These are phyloP conservation scores for Fraxinus americana DNA, from an alignment of 257 asterid species.

Conservation along the genomic window DNA sequence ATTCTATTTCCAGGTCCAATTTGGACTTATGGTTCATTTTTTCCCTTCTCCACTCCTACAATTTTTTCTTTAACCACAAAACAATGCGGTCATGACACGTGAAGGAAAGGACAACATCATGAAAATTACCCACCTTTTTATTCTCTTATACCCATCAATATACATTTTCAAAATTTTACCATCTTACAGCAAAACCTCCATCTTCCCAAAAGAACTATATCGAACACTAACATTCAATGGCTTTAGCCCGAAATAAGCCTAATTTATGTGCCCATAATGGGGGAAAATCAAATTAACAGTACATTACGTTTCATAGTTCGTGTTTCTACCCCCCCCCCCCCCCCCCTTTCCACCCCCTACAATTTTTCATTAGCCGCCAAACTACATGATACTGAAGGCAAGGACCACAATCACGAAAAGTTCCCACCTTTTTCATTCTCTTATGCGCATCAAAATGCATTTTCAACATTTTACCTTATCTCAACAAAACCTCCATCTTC, in stretches of 20 bases:
- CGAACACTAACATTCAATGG: neutral
- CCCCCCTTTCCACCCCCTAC: slow-evolving; percentile 4
- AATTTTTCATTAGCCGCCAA: too few species aligned
- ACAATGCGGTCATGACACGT: neutral
- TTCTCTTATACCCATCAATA: neutral
- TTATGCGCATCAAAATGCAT: neutral
- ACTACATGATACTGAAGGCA: slow-evolving; percentile 5
- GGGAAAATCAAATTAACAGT: slow-evolving; percentile 1
- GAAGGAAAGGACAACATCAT: slow-evolving; percentile 33
- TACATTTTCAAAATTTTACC: slow-evolving; percentile 4
- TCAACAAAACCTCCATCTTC: neutral
- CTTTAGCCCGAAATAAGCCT: neutral
- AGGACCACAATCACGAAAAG: slow-evolving; percentile 34
- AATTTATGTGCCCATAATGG: neutral
- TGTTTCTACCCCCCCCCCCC: slow-evolving; percentile 2
- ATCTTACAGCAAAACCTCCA: neutral
- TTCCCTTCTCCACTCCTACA: too few species aligned
- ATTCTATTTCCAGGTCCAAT: too few species aligned
- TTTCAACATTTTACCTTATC: slow-evolving; percentile 12
- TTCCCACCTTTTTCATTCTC: slow-evolving; percentile 14
- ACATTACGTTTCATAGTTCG: slow-evolving; percentile 1
- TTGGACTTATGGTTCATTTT: too few species aligned
- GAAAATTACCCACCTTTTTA: slow-evolving; percentile 18
- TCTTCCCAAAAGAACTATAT: neutral
- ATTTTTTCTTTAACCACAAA: too few species aligned